phyloP scores from a whole-genome alignment of 768 basidiomycete genomes.

The Polyporus arcularius region DNA sequence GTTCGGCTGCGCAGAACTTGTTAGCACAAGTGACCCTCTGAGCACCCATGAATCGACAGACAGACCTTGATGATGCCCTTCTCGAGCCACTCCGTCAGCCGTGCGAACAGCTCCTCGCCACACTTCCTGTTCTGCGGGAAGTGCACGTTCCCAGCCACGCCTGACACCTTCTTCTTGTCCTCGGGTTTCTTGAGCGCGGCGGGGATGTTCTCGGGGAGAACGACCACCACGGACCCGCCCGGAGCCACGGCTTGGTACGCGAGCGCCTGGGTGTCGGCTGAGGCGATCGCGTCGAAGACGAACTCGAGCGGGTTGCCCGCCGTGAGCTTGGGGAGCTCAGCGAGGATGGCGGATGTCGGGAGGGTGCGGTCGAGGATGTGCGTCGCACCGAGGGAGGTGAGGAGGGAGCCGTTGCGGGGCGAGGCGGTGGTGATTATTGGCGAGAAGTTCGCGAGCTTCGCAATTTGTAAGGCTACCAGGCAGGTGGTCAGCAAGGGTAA shows the following conservation, averaged over 20 bases:
- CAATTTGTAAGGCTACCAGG: slow-evolving; percentile 27
- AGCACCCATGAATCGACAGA: not conserved
- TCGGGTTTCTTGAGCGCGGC: slow-evolving; percentile 8
- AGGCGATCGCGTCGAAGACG: slow-evolving; percentile 27
- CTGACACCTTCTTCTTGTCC: slow-evolving; percentile 17
- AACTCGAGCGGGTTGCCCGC: slow-evolving; percentile 19
- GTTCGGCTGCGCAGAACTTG: slow-evolving; percentile 41
- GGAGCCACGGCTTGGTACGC: slow-evolving; percentile 26
- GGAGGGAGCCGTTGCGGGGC: slow-evolving; percentile 18
- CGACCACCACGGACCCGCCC: slow-evolving; percentile 22
- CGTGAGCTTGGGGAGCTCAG: slow-evolving; percentile 19
- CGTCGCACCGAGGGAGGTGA: slow-evolving; percentile 25
- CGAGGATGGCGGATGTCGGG: slow-evolving; percentile 6
- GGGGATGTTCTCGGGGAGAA: slow-evolving; percentile 8
- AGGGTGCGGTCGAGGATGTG: slow-evolving; percentile 29
- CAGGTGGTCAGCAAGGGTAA: not conserved
- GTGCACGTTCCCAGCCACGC: slow-evolving; percentile 18
- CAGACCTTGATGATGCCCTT: slow-evolving; percentile 19
- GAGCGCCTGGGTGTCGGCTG: slow-evolving; percentile 23
- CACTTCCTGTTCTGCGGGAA: slow-evolving; percentile 11
- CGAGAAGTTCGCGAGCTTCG: slow-evolving; percentile 27
- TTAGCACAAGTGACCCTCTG: not conserved
- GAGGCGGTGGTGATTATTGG: slow-evolving; percentile 34
- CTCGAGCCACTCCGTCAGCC: too few relatives aligned
- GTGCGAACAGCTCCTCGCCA: too few relatives aligned